Conservation (phyloP, 129 eudicot species). For the Tagetes erecta region DNA sequence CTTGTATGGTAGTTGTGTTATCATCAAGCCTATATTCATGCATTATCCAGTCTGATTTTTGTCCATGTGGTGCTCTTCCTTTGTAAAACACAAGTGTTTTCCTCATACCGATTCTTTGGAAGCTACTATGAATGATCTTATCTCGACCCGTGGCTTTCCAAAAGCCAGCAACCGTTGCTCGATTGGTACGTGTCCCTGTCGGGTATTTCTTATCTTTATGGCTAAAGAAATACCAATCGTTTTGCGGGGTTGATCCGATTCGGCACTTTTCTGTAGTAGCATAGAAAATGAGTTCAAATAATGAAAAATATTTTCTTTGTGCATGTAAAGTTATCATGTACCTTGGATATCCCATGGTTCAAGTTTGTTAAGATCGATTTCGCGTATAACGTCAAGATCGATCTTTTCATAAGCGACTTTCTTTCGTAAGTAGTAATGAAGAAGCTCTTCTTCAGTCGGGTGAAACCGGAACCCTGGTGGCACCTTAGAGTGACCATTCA, state of each 20-base stretch:
- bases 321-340: conserved; percentile 7
- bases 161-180: conserved; percentile 55
- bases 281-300: not conserved
- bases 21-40: conserved; percentile 80
- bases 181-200: conserved; percentile 46
- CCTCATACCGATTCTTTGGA: conserved; percentile 48
- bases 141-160: conserved; percentile 64
- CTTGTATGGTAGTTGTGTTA: conserved; percentile 27
- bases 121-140: conserved; percentile 49
- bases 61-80: conserved; percentile 94
- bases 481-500: conserved; percentile 55
- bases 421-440: conserved; percentile 55
- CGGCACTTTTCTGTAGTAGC: conserved; percentile 39
- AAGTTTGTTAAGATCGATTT: conserved; percentile 61
- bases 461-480: conserved; percentile 67
- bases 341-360: conserved; percentile 77
- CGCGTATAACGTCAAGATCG: conserved; percentile 62
- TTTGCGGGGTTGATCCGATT: conserved; percentile 56
- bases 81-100: conserved; percentile 69
- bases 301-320: too few species aligned
- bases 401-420: conserved; percentile 48
- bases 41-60: conserved; percentile 87
- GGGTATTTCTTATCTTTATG: conserved; percentile 61
- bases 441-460: conserved; percentile 61
- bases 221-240: conserved; percentile 56